These are phyloP conservation scores for Hagleromyces aurorensis DNA, from an alignment of 805 yeast species.

Conservation along the genomic window DNA sequence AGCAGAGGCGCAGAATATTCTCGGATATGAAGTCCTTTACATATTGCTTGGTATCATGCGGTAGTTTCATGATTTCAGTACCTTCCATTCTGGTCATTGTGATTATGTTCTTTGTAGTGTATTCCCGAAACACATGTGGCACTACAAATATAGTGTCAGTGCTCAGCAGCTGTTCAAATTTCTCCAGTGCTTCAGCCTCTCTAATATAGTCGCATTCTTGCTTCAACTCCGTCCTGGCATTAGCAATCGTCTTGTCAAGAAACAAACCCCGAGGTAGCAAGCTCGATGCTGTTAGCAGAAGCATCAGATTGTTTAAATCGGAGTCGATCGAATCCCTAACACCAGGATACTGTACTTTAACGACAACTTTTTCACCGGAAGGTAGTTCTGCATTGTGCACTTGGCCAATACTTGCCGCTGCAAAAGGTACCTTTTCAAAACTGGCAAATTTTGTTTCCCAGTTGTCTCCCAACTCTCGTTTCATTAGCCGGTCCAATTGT, in stretches of 20 bases:
- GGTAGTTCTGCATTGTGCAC: conserved; percentile 77
- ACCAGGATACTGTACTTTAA: conserved; percentile 96
- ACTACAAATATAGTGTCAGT: conserved; percentile 62
- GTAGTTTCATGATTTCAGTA: conserved; percentile 66
- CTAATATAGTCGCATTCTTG: conserved; percentile 97
- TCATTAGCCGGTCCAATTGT: conserved; percentile 73
- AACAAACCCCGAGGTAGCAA: conserved; percentile 87
- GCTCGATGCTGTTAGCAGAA: conserved; percentile 79
- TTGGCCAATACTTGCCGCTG: conserved; percentile 97
- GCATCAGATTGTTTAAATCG: conserved; percentile 76
- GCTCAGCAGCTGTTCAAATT: conserved; percentile 54
- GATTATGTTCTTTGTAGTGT: conserved; percentile 74
- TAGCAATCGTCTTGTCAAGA: conserved; percentile 83
- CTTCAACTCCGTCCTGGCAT: conserved; percentile 85
- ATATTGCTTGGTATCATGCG: conserved; percentile 53
- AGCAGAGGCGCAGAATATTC: conserved; percentile 77
- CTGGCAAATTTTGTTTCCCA: conserved; percentile 70
- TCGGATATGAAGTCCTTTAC: conserved; percentile 76
- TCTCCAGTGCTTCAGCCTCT: conserved; percentile 70
- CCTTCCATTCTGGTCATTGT: conserved; percentile 91
- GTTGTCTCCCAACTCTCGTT: conserved; percentile 58
- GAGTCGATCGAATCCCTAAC: conserved; percentile 91
- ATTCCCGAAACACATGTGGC: conserved; percentile 70
- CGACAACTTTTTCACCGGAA: conserved; percentile 71
- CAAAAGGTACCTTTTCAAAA: conserved; percentile 85